A percentile compares a stretch with the other conserved stretches of the same genome.
Evolutionary conservation across 306 rosid species (phyloP).

Genomic region (Glycyrrhiza uralensis): DNA sequence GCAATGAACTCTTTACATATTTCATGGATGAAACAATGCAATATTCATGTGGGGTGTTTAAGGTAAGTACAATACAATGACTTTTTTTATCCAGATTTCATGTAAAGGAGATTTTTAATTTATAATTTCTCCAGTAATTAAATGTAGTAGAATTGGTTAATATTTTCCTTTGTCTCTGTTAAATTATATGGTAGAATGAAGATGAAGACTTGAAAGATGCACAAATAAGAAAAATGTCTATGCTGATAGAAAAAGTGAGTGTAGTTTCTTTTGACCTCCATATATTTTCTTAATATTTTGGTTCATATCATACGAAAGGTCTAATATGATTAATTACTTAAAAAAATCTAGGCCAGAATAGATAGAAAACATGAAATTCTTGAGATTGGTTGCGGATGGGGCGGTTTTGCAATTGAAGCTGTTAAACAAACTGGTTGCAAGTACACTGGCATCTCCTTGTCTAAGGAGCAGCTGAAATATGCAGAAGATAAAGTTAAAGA

Average conservation of each 20-base stretch:
- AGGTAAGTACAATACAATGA: constrained; percentile 57
- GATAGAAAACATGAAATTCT: constrained; percentile 58
- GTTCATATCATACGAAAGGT: not conserved
- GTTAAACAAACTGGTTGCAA: too few species aligned
- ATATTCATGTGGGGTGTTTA: constrained; percentile 66
- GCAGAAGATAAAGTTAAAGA: too few species aligned
- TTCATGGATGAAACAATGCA: constrained; percentile 83
- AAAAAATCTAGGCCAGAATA: constrained; percentile 48
- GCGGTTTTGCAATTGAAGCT: too few species aligned
- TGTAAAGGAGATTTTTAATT: too few species aligned
- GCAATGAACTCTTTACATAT: constrained; percentile 70
- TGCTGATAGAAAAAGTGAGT: constrained; percentile 54
- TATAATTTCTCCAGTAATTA: too few species aligned
- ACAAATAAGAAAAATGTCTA: constrained; percentile 61
- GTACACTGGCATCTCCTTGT: too few species aligned
- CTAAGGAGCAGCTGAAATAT: too few species aligned
- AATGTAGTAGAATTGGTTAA: too few species aligned
- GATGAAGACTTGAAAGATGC: constrained; percentile 66
- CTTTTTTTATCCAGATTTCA: too few species aligned
- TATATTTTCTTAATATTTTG: not conserved
- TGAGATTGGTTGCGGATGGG: too few species aligned
- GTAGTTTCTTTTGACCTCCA: not conserved
- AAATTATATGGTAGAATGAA: constrained; percentile 51
- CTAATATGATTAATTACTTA: not conserved
- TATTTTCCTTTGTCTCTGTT: not conserved